A percentile compares a stretch with the other conserved stretches of the same genome.
These are phyloP conservation scores for Aureobasidium sp. DNA, from an alignment of 2,329 filamentous ascomycete species.

Conservation along the genomic window DNA sequence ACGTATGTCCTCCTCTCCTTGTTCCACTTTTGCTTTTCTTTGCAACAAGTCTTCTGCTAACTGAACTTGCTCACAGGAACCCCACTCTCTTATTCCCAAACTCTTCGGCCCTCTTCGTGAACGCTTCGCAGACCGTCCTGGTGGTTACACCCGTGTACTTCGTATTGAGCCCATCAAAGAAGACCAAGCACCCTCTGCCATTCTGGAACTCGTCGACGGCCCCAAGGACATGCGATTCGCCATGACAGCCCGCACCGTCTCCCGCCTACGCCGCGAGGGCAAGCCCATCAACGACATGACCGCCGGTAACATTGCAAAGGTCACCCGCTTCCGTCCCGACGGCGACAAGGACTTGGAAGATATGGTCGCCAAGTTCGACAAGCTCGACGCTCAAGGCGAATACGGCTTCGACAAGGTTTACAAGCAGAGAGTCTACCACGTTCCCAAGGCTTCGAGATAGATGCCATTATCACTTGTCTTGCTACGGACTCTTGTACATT, in stretches of 20 bases:
- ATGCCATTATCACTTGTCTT: not conserved
- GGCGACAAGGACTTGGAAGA: slow-evolving; percentile 60
- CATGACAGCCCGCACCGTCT: slow-evolving; percentile 80
- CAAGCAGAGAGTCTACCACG: slow-evolving; percentile 15
- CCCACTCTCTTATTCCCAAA: slow-evolving; percentile 65
- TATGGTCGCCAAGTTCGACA: slow-evolving; percentile 41
- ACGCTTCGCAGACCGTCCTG: slow-evolving; percentile 70
- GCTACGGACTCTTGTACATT: not conserved
- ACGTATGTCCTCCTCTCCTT: slow-evolving; percentile 48
- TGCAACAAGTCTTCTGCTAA: not conserved
- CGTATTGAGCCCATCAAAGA: slow-evolving; percentile 81
- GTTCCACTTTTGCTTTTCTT: not conserved
- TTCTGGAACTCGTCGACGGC: slow-evolving; percentile 91
- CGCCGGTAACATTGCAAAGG: slow-evolving; percentile 69
- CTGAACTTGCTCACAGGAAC: slow-evolving; percentile 43
- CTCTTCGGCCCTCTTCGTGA: slow-evolving; percentile 74
- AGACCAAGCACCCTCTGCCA: slow-evolving; percentile 82
- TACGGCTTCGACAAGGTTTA: slow-evolving; percentile 27
- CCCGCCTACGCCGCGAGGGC: slow-evolving; percentile 45
- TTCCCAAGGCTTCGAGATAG: slow-evolving; percentile 5
- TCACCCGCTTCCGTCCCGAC: slow-evolving; percentile 62
- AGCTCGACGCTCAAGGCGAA: slow-evolving; percentile 24
- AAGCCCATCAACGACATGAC: slow-evolving; percentile 62
- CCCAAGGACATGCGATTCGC: slow-evolving; percentile 90
- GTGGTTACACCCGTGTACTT: slow-evolving; percentile 91